Evolutionary conservation across 768 basidiomycete genomes (phyloP).

Genomic region (Macrolepiota dolichaula): DNA sequence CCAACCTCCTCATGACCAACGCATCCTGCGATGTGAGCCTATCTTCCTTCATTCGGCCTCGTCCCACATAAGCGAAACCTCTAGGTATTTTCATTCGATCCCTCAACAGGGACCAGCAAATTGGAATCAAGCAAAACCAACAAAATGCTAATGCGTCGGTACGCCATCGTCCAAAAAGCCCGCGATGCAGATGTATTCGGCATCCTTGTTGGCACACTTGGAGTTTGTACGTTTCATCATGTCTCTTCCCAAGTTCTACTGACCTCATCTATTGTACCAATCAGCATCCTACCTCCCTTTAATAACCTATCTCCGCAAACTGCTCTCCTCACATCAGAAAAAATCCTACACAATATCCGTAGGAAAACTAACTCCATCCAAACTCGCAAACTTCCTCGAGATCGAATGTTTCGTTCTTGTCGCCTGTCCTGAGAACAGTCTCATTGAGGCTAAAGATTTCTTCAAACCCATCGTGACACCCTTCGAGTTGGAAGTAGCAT

Average conservation of each 20-base stretch:
- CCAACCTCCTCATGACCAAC: slow-evolving; percentile 86
- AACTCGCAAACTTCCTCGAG: slow-evolving; percentile 93
- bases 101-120: slow-evolving; percentile 39
- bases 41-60: not conserved
- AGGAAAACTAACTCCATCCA: slow-evolving; percentile 91
- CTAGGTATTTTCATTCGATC: slow-evolving; percentile 79
- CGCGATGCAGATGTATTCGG: slow-evolving; percentile 93
- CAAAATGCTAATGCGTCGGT: slow-evolving; percentile 84
- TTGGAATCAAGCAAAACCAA: slow-evolving; percentile 73
- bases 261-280: not conserved
- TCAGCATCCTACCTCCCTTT: slow-evolving; percentile 83
- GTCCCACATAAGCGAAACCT: not conserved
- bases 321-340: slow-evolving; percentile 66
- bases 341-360: slow-evolving; percentile 95
- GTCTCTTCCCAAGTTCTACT: not conserved
- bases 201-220: slow-evolving; percentile 91
- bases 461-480: slow-evolving; percentile 90
- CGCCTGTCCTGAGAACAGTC: slow-evolving; percentile 90
- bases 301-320: slow-evolving; percentile 72
- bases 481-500: slow-evolving; percentile 81
- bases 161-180: slow-evolving; percentile 82
- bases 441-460: slow-evolving; percentile 86
- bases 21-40: slow-evolving; percentile 53
- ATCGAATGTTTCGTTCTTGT: slow-evolving; percentile 95
- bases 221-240: slow-evolving; percentile 57